phyloP scores from a whole-genome alignment of 306 rosid species.

The Pyrus communis region DNA sequence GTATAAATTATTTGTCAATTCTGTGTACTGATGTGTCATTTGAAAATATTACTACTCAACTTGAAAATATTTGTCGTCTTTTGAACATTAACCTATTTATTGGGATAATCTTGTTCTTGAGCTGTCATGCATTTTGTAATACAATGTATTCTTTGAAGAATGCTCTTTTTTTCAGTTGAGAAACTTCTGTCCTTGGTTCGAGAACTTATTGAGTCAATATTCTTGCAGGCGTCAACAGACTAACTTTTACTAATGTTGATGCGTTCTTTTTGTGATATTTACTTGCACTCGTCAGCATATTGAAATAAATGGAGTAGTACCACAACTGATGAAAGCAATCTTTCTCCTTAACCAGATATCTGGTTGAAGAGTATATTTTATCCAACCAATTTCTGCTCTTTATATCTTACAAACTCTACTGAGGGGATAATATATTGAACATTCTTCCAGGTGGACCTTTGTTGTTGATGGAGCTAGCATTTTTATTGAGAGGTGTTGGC shows the following conservation, averaged over 20 bases:
- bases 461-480: slow-evolving; percentile 76
- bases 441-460: slow-evolving; percentile 58
- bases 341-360: not conserved
- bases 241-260: not conserved
- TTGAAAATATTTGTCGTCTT: not conserved
- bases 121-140: not conserved
- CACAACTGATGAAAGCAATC: not conserved
- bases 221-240: not conserved
- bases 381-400: not conserved
- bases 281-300: not conserved
- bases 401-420: not conserved
- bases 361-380: not conserved
- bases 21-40: not conserved
- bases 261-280: not conserved
- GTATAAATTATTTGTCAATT: not conserved
- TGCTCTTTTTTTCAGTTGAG: not conserved
- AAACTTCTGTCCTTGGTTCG: not conserved
- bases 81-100: not conserved
- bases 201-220: not conserved
- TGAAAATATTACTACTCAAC: not conserved
- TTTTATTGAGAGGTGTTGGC: slow-evolving; percentile 69
- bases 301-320: not conserved
- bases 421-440: not conserved
- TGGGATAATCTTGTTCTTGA: not conserved
- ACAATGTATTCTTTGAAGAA: not conserved